A percentile compares a stretch with the other conserved stretches of the same genome.
Evolutionary conservation across 2,329 filamentous ascomycete species (phyloP).

Genomic region (Rhytidhysteron rufulum): DNA sequence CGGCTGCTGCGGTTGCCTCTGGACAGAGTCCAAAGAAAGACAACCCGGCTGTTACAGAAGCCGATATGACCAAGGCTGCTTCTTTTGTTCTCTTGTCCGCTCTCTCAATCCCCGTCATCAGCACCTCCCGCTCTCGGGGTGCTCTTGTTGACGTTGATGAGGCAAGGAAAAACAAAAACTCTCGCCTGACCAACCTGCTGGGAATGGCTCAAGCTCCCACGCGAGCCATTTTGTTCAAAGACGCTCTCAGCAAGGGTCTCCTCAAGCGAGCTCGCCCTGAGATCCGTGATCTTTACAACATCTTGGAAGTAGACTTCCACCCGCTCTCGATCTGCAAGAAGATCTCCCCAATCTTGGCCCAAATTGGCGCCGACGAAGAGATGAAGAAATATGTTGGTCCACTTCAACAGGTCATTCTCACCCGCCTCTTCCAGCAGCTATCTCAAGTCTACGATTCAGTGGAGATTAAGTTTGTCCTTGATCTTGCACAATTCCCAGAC

Average conservation of each 20-base stretch:
- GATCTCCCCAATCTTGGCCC: slow-evolving; percentile 90
- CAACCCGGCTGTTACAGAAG: slow-evolving; percentile 83
- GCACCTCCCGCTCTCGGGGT: slow-evolving; percentile 91
- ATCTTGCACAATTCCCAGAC: slow-evolving; percentile 91
- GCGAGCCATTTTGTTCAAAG: slow-evolving; percentile 87
- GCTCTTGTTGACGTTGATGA: slow-evolving; percentile 96
- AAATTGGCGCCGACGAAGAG: slow-evolving; percentile 90
- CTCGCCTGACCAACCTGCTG: slow-evolving; percentile 88
- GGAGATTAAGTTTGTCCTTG: slow-evolving; percentile 87
- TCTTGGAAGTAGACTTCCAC: slow-evolving; percentile 98
- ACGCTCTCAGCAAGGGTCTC: slow-evolving; percentile 90
- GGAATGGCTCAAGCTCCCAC: slow-evolving; percentile 90
- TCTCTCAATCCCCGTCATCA: slow-evolving; percentile 97
- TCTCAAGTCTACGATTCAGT: slow-evolving; percentile 99
- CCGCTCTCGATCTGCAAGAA: slow-evolving; percentile 98
- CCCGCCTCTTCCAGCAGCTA: slow-evolving; percentile 95
- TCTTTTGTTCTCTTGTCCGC: slow-evolving; percentile 95
- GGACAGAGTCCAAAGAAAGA: slow-evolving; percentile 91
- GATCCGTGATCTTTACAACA: slow-evolving; percentile 96
- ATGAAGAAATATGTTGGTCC: slow-evolving; percentile 97
- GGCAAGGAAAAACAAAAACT: slow-evolving; percentile 98
- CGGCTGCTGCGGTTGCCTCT: slow-evolving; percentile 72
- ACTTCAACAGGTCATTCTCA: slow-evolving; percentile 97
- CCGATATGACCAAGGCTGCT: slow-evolving; percentile 87
- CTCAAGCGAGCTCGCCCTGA: slow-evolving; percentile 89